Evolutionary conservation across 441 rosid species (phyloP).

Genomic region (Erodium chrysanthum): DNA sequence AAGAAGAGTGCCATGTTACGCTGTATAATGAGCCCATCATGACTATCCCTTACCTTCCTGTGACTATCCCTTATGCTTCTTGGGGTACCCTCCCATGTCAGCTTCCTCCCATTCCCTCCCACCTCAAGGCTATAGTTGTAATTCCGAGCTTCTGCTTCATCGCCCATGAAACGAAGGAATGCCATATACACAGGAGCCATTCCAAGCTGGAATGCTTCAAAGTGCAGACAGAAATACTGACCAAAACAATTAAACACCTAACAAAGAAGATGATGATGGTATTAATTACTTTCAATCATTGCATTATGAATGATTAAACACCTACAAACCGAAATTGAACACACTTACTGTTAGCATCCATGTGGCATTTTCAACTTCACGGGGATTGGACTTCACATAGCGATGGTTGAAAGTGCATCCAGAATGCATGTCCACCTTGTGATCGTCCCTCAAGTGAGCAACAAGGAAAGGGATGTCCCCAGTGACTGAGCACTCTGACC

Average conservation of each 20-base stretch:
- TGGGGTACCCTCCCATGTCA: constrained; percentile 75
- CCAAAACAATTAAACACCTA: constrained; percentile 80
- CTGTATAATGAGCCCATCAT: constrained; percentile 66
- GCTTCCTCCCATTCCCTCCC: constrained; percentile 58
- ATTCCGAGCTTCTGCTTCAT: constrained; percentile 57
- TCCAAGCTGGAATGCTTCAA: no score
- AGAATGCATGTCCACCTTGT: constrained; percentile 80
- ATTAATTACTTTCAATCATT: no score
- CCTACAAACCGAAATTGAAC: no score
- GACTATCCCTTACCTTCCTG: constrained; percentile 71
- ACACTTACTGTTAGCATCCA: constrained; percentile 76
- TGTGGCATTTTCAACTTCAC: constrained; percentile 73
- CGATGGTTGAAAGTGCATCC: constrained; percentile 72
- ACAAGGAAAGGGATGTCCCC: constrained; percentile 61
- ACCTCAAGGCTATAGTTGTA: constrained; percentile 75
- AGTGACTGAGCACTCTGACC: constrained; percentile 60
- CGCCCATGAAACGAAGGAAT: constrained; percentile 79
- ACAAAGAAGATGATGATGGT: neutral
- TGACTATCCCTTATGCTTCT: constrained; percentile 76
- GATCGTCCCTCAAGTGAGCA: constrained; percentile 61
- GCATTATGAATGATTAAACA: no score
- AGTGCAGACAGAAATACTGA: constrained; percentile 44
- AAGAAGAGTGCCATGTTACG: constrained; percentile 53
- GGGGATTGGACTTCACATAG: constrained; percentile 69
- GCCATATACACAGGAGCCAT: no score